Evolutionary conservation across 2,329 filamentous ascomycete genomes (phyloP).

Genomic region (Ambrosiella beaveri): DNA sequence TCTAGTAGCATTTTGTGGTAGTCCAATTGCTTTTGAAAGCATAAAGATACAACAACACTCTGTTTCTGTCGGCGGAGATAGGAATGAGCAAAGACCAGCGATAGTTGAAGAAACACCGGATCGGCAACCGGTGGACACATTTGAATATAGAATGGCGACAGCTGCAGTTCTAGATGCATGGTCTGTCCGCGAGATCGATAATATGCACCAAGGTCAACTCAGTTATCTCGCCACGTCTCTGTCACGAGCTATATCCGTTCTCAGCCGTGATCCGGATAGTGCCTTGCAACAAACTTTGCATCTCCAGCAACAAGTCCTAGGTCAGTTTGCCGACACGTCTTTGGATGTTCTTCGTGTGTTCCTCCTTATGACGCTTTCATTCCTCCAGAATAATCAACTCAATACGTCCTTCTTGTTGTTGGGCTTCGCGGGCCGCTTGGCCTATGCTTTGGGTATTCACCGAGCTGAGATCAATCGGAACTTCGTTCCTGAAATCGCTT

Average conservation of each 20-base stretch:
- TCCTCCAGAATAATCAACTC: conserved; percentile 15
- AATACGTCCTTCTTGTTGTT: conserved; percentile 38
- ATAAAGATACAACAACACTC: neutral
- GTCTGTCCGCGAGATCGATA: neutral
- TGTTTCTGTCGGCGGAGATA: neutral
- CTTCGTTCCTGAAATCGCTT: conserved; percentile 27
- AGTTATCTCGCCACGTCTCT: neutral
- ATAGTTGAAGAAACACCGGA: neutral
- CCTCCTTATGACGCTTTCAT: neutral
- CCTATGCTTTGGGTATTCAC: conserved; percentile 36
- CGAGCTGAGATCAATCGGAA: conserved; percentile 36
- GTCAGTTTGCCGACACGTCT: neutral
- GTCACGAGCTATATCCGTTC: neutral
- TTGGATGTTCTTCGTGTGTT: neutral
- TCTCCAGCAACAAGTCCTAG: neutral
- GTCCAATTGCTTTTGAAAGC: conserved; percentile 16
- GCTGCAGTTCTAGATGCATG: neutral
- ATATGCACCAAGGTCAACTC: neutral
- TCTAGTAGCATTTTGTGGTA: conserved; percentile 21
- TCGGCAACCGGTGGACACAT: neutral
- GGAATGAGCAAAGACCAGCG: neutral
- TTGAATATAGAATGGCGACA: neutral
- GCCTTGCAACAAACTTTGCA: neutral
- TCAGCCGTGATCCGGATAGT: neutral
- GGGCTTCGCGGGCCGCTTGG: conserved; percentile 33